Base-by-base conservation (phyloP, 495 filamentous ascomycete genomes). In the Talaromyces stipitatus region DNA sequence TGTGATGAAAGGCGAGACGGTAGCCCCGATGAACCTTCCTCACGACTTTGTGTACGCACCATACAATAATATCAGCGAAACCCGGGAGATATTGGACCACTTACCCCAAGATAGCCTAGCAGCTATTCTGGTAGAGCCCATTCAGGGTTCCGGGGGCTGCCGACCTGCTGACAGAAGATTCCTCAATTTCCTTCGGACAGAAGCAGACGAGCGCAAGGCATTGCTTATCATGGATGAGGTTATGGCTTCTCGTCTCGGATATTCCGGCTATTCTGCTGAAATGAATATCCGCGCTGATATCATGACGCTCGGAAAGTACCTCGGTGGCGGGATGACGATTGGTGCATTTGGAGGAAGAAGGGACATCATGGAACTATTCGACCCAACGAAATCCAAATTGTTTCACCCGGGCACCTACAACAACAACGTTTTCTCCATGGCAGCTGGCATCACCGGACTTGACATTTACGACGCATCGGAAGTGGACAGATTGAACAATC, bases 361-460 rank as follows among this genome's bases (percentile, higher is more conserved):
- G 43, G 73, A 82, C 23, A 68, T 85, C 27, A 82, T 86, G 73
- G 61, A 60, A 0, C 65, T 82, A 26, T 85, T 80, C 64, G 81
- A 86, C 59, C 81, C 4, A 46, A 56, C 11, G 55, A 52, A 22
- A 24, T 74, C 11, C 26, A 43, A 7, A n/a, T n/a, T n/a, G n/a
- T n/a, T n/a, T n/a, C 85, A 88, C 57, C 79, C 82, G 0, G 85
- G 85, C 0, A 88, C 85, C 0, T 88, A 85, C 62, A 86, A 88
- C 54, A 88, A 87, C 60, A 87, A 87, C 59, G 75, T 77, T 1
- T 61, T 87, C 11, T 75, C 76, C 1, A 85, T 86, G 80, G 70
- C 67, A 26, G 80, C 74, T 5, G 84, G 82, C 4, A 71, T 68
- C 54, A 67, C 66, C 6, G 82, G 71, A 11, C 60, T 70, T 4